Evolutionary conservation across 176 grass and related monocot species (phyloP).

Genomic region (Musa troglodytarum): DNA sequence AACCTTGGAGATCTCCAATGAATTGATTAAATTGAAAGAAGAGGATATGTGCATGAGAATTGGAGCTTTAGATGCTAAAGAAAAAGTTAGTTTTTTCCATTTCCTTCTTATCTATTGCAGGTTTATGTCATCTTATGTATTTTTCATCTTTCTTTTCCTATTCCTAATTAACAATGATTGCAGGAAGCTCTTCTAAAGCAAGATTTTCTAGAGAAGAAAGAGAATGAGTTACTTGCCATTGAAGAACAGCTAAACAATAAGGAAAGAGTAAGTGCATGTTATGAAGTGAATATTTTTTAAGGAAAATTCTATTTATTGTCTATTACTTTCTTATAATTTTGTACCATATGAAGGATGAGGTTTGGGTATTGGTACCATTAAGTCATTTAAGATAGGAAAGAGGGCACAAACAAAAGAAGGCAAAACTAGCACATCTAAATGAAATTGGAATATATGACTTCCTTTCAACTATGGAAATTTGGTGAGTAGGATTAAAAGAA

Average conservation of each 20-base stretch:
- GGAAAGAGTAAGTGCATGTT: constrained; percentile 8
- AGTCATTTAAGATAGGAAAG: too few species aligned
- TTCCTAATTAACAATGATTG: not conserved
- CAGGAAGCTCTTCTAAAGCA: not conserved
- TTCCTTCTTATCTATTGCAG: not conserved
- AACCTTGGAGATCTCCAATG: not conserved
- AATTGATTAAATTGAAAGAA: not conserved
- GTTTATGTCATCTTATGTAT: not conserved
- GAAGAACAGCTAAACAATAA: not conserved
- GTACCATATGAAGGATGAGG: not conserved
- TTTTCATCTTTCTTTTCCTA: not conserved
- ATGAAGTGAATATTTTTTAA: not conserved
- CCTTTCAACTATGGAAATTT: too few species aligned
- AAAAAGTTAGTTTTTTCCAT: not conserved
- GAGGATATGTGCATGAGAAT: constrained; percentile 2
- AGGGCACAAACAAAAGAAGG: too few species aligned
- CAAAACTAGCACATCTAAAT: too few species aligned
- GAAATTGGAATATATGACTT: too few species aligned
- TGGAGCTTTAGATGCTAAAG: not conserved
- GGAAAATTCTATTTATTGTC: not conserved
- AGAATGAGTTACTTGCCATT: not conserved
- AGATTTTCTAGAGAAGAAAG: constrained; percentile 2
- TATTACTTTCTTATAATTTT: not conserved
- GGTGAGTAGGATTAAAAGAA: too few species aligned
- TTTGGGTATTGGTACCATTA: not conserved